These are phyloP conservation scores for Haematococcus sp. DNA, from an alignment of 139 green algal species.

Conservation along the genomic window DNA sequence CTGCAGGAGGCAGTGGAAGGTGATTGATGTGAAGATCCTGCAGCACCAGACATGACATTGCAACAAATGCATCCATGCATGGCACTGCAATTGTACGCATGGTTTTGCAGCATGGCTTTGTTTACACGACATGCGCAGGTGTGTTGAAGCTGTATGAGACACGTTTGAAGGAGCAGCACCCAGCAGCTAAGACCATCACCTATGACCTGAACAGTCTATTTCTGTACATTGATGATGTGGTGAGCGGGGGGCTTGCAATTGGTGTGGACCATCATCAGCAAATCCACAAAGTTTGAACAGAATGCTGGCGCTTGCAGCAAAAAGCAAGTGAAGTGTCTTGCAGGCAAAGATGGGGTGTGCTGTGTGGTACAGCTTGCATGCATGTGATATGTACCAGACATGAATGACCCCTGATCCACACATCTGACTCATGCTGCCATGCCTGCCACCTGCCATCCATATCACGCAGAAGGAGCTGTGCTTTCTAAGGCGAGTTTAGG, in stretches of 20 bases:
- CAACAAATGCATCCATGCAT: neutral
- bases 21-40: neutral
- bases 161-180: slow-evolving; percentile 10
- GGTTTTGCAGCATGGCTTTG: no score
- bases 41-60: neutral
- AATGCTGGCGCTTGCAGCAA: neutral
- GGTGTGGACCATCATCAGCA: neutral
- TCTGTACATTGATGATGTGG: slow-evolving; percentile 8
- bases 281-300: neutral
- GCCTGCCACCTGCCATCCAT: no score
- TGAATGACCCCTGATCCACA: no score
- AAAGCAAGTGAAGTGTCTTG: neutral
- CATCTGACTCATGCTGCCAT: no score
- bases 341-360: neutral
- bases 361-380: neutral
- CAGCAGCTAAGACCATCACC: neutral
- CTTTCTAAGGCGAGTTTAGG: neutral
- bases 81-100: neutral
- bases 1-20: slow-evolving; percentile 2
- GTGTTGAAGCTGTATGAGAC: slow-evolving; percentile 3
- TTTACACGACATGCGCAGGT: slow-evolving; percentile 5
- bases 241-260: neutral
- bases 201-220: slow-evolving; percentile 8
- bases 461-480: slow-evolving; percentile 10
- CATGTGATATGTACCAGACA: neutral